These are phyloP conservation scores for Xylaria sp. DNA, from an alignment of 2,329 filamentous ascomycete genomes.

Conservation along the genomic window DNA sequence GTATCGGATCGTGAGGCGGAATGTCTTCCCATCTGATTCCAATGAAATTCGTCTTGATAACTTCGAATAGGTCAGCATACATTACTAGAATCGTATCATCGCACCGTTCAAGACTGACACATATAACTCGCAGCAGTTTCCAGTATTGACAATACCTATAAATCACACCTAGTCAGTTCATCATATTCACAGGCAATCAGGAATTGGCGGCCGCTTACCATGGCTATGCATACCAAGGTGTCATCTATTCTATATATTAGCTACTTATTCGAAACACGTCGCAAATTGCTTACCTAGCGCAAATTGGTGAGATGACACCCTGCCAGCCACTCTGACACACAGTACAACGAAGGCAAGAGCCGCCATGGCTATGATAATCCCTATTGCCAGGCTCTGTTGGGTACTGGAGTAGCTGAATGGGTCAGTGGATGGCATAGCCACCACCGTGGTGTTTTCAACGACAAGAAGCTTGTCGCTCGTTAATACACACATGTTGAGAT, in stretches of 20 bases:
- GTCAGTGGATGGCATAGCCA: conserved; percentile 30
- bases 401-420: conserved; percentile 36
- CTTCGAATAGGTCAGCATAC: conserved; percentile 31
- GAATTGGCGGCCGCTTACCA: conserved; percentile 36
- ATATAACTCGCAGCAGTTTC: conserved; percentile 44
- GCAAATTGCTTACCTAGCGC: conserved; percentile 36
- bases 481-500: conserved; percentile 26
- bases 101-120: conserved; percentile 35
- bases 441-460: conserved; percentile 22
- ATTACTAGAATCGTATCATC: neutral
- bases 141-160: conserved; percentile 40
- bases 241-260: conserved; percentile 40
- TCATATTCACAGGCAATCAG: neutral
- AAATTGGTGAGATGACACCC: conserved; percentile 41
- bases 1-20: conserved; percentile 40
- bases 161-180: conserved; percentile 8
- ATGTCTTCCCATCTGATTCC: conserved; percentile 40
- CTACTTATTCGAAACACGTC: neutral
- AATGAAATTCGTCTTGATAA: conserved; percentile 44
- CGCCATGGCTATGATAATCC: conserved; percentile 37
- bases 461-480: conserved; percentile 17
- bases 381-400: conserved; percentile 39
- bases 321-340: conserved; percentile 39
- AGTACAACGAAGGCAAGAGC: conserved; percentile 40
- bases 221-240: conserved; percentile 41